These are phyloP conservation scores for Pseudonitzschia pungens DNA, from an alignment of 108 stramenopile genomes.

Conservation along the genomic window DNA sequence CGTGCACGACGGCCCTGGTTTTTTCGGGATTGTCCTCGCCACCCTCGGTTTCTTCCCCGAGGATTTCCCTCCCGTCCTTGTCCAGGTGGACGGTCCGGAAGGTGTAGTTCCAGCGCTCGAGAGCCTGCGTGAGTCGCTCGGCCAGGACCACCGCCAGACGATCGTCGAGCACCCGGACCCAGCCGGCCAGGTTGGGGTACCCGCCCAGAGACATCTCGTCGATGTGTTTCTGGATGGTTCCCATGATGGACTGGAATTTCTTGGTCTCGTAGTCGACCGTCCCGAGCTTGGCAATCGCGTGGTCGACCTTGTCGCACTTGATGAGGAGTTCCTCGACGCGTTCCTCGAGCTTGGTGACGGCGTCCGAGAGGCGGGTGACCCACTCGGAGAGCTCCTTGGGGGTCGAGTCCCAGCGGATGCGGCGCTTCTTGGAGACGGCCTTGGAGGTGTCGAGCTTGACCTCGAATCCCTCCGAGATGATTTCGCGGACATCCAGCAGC, in stretches of 20 bases:
- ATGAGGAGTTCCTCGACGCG: conserved; percentile 75
- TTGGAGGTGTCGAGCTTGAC: conserved; percentile 63
- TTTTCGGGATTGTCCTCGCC: conserved; percentile 8
- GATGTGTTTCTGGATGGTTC: conserved; percentile 86
- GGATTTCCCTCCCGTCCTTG: conserved; percentile 26
- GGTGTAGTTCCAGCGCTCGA: conserved; percentile 64
- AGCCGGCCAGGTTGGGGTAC: conserved; percentile 67
- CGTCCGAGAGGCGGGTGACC: conserved; percentile 83
- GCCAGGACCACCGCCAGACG: conserved; percentile 65
- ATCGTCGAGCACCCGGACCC: conserved; percentile 69
- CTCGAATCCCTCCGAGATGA: conserved; percentile 78
- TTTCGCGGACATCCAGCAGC: conserved; percentile 70
- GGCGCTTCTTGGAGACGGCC: conserved; percentile 59
- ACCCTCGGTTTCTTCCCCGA: background rate
- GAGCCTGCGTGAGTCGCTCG: conserved; percentile 62
- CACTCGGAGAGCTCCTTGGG: conserved; percentile 70
- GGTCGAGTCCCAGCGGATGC: conserved; percentile 80
- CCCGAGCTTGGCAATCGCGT: conserved; percentile 46
- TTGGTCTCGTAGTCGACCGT: conserved; percentile 61
- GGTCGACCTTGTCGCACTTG: conserved; percentile 71
- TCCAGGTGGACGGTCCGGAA: conserved; percentile 25
- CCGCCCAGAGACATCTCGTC: conserved; percentile 89
- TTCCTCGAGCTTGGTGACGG: conserved; percentile 82
- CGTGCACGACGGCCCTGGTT: conserved; percentile 31
- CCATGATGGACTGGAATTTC: conserved; percentile 60